Base-by-base conservation (phyloP, 2,329 filamentous ascomycete species). In the Beauveria sp. region DNA sequence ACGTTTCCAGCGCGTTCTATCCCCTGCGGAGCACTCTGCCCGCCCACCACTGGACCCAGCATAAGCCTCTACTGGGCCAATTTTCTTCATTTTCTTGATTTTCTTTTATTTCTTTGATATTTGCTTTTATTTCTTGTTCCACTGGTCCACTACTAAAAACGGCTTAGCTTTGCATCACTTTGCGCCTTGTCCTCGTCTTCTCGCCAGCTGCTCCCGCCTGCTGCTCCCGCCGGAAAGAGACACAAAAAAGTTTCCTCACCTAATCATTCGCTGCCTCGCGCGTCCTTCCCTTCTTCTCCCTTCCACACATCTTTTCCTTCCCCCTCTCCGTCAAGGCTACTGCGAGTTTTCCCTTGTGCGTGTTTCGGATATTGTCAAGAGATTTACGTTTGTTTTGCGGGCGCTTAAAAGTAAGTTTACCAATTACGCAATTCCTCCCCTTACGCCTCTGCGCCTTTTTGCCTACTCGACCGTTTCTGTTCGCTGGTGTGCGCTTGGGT, bases 351-450 rank as follows among this genome's bases (percentile, higher is more conserved):
- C 77, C 75, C 74, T 77, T 76, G 71, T 74, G 74, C 75, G 74
- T 75, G 73, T 76, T 76, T 76, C 74, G 73, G 73, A 73, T 73
- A 69, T 75, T 75, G 73, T 71, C 73, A 74, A 71, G 74, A 69
- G 72, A 70, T 74, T 74, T 73, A 72, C 73, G 71, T 75, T 75
- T 75, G 76, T 79, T 75, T 79, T 79, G 73, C 75, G 76, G 78
- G 78, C 78, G 77, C 78, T 73, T 74, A 81, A 81, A 80, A 81
- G 79, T 81, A 73, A 81, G 79, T 81, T 65, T 67, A 62, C 22
- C 49, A 31, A 16, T 10, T 22, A n/a, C 20, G n/a, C 31, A n/a
- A 46, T 42, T 38, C 18, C 38, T n/a, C 20, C 9, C n/a, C 8
- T 52, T 20, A 5, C n/a, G 18, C 31, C 31, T 43, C 52, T 50